Evolutionary conservation across 2,329 filamentous ascomycete genomes (phyloP), one percentile per base, ranked within the genome.

Genomic region (Sphaerulina musiva): DNA sequence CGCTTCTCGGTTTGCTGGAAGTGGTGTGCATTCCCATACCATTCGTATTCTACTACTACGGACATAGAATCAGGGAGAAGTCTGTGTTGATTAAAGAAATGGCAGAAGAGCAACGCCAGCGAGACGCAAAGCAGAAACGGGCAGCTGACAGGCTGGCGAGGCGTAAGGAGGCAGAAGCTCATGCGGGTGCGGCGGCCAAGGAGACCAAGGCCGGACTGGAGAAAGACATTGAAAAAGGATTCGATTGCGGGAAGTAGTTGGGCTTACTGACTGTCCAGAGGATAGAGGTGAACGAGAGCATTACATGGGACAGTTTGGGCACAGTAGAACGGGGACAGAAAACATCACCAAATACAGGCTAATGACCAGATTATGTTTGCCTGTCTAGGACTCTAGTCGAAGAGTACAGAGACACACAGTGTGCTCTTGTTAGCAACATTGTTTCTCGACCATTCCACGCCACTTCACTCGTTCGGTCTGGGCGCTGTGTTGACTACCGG

Each of bases 1-100:
- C 87, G 0, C 72, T 93, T 45, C 74, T 93, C 2, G 87, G 86
- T 0, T 64, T 91, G 49, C 72, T 95, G 2, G 87, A 92, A 63
- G 80, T 89, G 1, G 73, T 76, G 0, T 80, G 89, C 63, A 85
- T 93, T 12, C 88, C 89, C 0, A 61, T 74, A 32, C 74, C 74
- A 0, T 74, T 74, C 53, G 58, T 75, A 4, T 75, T 76, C 49
- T 75, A 72, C 51, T 64, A 65, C n/a, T 75, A 73, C 53, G 73
- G 73, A 11, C 65, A 78, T 46, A 76, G 74, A 67, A 82, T 85
- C 58, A 69, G 82, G 46, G 69, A 75, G 65, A 78, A 77, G 71
- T 80, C 79, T 54, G 64, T 69, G 9, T 66, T 84, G 62, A 84
- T 84, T 55, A 63, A 72, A 20, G 59, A 63, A 17, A 77, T 78